Evolutionary conservation across 75 land plant genomes (phyloP).

Genomic region (Selaginella tamariscina): DNA sequence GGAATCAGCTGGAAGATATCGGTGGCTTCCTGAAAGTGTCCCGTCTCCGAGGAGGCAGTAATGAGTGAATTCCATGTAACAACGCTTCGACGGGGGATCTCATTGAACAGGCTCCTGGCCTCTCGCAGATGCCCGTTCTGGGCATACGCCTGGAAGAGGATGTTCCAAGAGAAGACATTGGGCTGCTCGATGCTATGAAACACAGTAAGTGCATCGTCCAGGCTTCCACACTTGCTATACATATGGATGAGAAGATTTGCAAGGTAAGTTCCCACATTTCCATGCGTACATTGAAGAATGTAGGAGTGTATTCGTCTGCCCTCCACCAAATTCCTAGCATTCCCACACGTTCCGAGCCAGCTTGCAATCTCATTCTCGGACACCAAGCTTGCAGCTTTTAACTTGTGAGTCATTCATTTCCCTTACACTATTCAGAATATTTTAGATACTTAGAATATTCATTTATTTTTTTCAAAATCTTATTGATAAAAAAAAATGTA

Average conservation of each 20-base stretch:
- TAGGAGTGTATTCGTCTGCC: background rate
- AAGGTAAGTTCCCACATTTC: background rate
- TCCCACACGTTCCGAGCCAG: background rate
- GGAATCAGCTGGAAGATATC: background rate
- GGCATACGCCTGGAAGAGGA: background rate
- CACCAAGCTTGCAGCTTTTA: no score
- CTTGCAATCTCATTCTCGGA: background rate
- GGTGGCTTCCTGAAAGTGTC: background rate
- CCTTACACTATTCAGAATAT: no score
- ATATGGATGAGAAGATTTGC: background rate
- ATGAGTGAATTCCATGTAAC: background rate
- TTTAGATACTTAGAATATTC: no score
- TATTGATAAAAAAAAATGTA: no score
- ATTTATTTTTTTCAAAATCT: no score
- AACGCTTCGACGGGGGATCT: background rate
- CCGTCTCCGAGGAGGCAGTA: background rate
- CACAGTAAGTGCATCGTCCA: background rate
- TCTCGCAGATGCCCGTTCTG: background rate
- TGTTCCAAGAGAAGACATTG: slow-evolving; percentile 7
- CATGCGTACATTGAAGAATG: background rate
- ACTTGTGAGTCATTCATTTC: no score
- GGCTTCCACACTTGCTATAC: slow-evolving; percentile 9
- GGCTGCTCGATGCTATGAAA: background rate
- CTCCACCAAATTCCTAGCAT: background rate
- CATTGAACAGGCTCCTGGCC: background rate